These are phyloP conservation scores for Schizothecium vesticola DNA, from an alignment of 495 filamentous ascomycete genomes.

Conservation along the genomic window DNA sequence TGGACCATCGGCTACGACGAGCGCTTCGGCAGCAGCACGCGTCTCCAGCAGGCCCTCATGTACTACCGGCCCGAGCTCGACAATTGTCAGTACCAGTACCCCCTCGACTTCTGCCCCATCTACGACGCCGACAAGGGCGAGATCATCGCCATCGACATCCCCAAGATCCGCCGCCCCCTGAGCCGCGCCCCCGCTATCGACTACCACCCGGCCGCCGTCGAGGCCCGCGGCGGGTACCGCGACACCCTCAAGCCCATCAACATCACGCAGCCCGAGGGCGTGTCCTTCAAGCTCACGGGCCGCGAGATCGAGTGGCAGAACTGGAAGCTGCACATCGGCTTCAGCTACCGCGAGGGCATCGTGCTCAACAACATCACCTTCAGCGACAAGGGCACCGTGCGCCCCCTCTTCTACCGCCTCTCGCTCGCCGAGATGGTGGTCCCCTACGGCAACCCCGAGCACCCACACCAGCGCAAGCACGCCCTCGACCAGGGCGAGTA, in stretches of 20 bases:
- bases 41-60: constrained; percentile 91
- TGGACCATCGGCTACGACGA: constrained; percentile 98
- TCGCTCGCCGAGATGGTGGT: constrained; percentile 96
- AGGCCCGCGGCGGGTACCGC: constrained; percentile 70
- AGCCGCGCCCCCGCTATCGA: constrained; percentile 72
- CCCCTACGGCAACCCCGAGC: constrained; percentile 89
- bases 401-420: constrained; percentile 85
- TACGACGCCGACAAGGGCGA: constrained; percentile 77
- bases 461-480: constrained; percentile 89
- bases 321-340: constrained; percentile 90
- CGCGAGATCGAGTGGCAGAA: constrained; percentile 88
- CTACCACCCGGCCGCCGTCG: constrained; percentile 70
- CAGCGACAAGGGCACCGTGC: constrained; percentile 77
- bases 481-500: constrained; percentile 95
- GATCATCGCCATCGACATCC: constrained; percentile 87
- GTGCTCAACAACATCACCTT: constrained; percentile 87
- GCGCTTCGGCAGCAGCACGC: constrained; percentile 72
- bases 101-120: constrained; percentile 92
- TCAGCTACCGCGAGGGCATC: constrained; percentile 94
- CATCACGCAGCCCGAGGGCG: constrained; percentile 91
- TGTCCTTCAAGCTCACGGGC: constrained; percentile 80
- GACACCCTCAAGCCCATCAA: constrained; percentile 85
- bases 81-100: constrained; percentile 85
- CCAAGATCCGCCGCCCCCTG: constrained; percentile 69
- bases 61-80: constrained; percentile 88